phyloP scores from a whole-genome alignment of 129 eudicot genomes.

The Apium graveolens region DNA sequence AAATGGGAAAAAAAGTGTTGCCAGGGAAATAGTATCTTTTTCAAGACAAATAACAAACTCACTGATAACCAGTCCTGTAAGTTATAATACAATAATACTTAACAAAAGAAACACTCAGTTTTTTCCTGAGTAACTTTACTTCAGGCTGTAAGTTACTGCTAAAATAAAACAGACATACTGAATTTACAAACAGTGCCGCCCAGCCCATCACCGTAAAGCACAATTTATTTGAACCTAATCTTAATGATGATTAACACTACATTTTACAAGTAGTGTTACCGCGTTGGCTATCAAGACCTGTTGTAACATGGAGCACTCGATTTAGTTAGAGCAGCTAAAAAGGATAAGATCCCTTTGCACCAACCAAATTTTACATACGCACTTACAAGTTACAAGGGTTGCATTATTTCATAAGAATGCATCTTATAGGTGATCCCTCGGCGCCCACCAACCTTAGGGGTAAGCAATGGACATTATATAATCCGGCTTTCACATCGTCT shows the following conservation, averaged over 20 bases:
- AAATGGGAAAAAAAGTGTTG: too few species aligned
- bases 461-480: slow-evolving; percentile 70
- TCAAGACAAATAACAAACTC: too few species aligned
- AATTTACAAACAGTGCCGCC: not conserved
- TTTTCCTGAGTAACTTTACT: too few species aligned
- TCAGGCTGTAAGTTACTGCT: not conserved
- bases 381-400: slow-evolving; percentile 3
- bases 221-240: not conserved
- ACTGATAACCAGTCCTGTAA: too few species aligned
- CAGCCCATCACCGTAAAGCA: not conserved
- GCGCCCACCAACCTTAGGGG: slow-evolving; percentile 68
- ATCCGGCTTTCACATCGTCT: slow-evolving; percentile 42
- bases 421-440: slow-evolving; percentile 86
- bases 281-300: not conserved
- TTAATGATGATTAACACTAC: not conserved
- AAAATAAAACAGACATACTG: not conserved
- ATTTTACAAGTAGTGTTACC: not conserved
- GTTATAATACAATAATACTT: too few species aligned
- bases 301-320: not conserved
- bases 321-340: not conserved
- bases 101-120: too few species aligned
- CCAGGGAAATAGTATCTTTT: too few species aligned
- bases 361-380: not conserved
- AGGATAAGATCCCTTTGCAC: not conserved
- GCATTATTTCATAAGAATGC: slow-evolving; percentile 44